A percentile compares a stretch with the other conserved stretches of the same genome.
These are phyloP conservation scores for Metschnikowia continentalis DNA, from an alignment of 805 yeast species.

Conservation along the genomic window DNA sequence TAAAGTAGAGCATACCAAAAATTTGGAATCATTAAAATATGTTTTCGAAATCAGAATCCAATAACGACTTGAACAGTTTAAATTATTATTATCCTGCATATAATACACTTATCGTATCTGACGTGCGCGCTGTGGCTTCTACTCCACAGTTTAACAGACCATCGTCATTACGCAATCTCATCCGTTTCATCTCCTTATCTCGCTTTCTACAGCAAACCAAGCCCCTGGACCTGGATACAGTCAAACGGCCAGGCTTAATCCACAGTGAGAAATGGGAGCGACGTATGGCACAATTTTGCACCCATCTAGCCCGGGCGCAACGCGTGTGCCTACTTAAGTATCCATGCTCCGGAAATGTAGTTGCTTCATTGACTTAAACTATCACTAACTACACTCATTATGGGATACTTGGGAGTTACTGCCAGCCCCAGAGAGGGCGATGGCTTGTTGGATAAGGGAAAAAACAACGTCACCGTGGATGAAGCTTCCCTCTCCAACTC, in stretches of 20 bases:
- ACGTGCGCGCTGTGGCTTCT: neutral
- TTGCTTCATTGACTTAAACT: neutral
- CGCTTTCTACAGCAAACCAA: neutral
- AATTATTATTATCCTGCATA: neutral
- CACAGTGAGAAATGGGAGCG: neutral
- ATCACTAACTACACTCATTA: neutral
- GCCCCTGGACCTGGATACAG: neutral
- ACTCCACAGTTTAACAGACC: neutral
- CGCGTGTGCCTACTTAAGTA: neutral
- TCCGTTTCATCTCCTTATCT: neutral
- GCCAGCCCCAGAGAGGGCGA: neutral
- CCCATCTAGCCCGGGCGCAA: too few species aligned
- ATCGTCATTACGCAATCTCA: neutral
- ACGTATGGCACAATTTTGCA: neutral
- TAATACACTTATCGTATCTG: neutral
- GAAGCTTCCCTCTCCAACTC: conserved; percentile 5
- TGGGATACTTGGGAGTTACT: conserved; percentile 2
- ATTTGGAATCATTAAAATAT: too few species aligned
- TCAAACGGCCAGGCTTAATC: neutral
- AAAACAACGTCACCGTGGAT: neutral
- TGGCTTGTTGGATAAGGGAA: neutral
- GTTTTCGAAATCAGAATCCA: too few species aligned
- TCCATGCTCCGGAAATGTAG: neutral
- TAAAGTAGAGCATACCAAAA: too few species aligned
- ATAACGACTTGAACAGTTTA: neutral